phyloP scores from a whole-genome alignment of 2,329 filamentous ascomycete species.

The Hymenoscyphus occultus region DNA sequence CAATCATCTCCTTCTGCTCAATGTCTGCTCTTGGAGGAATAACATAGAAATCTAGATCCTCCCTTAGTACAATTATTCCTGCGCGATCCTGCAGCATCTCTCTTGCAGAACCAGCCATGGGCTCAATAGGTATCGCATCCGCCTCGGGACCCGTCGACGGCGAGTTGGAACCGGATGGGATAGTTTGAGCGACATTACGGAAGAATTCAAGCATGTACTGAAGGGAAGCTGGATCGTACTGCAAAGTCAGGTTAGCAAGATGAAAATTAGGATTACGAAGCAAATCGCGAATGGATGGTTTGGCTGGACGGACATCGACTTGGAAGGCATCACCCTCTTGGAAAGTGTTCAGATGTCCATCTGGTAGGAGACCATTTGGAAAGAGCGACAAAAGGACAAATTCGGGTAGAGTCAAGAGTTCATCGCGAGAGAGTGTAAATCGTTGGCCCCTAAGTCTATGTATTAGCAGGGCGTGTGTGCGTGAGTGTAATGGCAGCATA shows the following conservation, averaged over 20 bases:
- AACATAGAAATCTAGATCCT: conserved; percentile 96
- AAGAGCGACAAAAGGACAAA: conserved; percentile 98
- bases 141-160: conserved; percentile 62
- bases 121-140: conserved; percentile 67
- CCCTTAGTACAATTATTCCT: conserved; percentile 92
- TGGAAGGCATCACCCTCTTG: conserved; percentile 92
- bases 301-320: conserved; percentile 77
- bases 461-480: conserved; percentile 30
- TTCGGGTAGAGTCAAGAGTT: conserved; percentile 91
- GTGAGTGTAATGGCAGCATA: background rate
- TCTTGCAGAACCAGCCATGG: conserved; percentile 65
- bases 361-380: conserved; percentile 95
- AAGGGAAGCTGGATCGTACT: conserved; percentile 95
- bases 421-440: conserved; percentile 91
- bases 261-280: conserved; percentile 40
- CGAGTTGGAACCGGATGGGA: conserved; percentile 69
- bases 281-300: conserved; percentile 33
- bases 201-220: conserved; percentile 99
- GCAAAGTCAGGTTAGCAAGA: conserved; percentile 44
- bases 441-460: conserved; percentile 68
- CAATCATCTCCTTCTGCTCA: conserved; percentile 84
- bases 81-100: conserved; percentile 84
- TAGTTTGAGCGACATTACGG: conserved; percentile 92
- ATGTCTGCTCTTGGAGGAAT: conserved; percentile 88
- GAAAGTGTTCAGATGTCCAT: conserved; percentile 92